Evolutionary conservation across 2,329 filamentous ascomycete species (phyloP), one percentile per base, ranked within the genome.

Genomic region (Alternaria conjuncta): DNA sequence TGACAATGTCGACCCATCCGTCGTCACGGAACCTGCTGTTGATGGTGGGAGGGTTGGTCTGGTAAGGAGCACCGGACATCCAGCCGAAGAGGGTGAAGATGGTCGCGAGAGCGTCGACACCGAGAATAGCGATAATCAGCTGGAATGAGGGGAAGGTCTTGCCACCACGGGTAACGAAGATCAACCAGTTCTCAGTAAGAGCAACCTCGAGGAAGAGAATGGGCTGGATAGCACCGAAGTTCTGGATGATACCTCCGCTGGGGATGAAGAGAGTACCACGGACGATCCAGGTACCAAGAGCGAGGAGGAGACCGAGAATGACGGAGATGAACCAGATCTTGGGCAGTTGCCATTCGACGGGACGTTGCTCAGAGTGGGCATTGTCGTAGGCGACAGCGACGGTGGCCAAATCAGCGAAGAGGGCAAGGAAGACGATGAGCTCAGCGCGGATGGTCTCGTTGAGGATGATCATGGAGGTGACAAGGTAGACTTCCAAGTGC

Each of bases 311-410:
- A 79, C 91, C 91, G 55, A 93, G 86, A 63, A 91, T 82, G 69
- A 91, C 84, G 66, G 87, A 90, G 75, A 93, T 92, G 70, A 93
- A 86, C 91, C 90, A 93, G 78, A 93, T 93, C 86, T 93, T 93
- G 68, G 90, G 90, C 68, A 93, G 80, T 82, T 93, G 91, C 91
- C 91, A 93, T 80, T 93, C 90, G 73, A 93, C 91, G 13, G 91
- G 91, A 43, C 90, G 88, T 64, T 85, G 85, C 77, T 93, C 91
- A 73, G 89, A 92, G 83, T 92, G 89, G 50, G 91, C 91, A 78
- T 93, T 92, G 78, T 93, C 91, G 83, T 93, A 93, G 53, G 91
- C 91, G 61, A 93, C 88, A 64, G 91, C 91, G 69, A 93, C 91
- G 67, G 91, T 93, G 65, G 91, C 91, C 81, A 93, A 83, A 86